Percentiles rank a stretch among this genome's conserved stretches.
These are phyloP conservation scores for Globisporangium nagaii DNA, from an alignment of 352 stramenopile species.

Conservation along the genomic window DNA sequence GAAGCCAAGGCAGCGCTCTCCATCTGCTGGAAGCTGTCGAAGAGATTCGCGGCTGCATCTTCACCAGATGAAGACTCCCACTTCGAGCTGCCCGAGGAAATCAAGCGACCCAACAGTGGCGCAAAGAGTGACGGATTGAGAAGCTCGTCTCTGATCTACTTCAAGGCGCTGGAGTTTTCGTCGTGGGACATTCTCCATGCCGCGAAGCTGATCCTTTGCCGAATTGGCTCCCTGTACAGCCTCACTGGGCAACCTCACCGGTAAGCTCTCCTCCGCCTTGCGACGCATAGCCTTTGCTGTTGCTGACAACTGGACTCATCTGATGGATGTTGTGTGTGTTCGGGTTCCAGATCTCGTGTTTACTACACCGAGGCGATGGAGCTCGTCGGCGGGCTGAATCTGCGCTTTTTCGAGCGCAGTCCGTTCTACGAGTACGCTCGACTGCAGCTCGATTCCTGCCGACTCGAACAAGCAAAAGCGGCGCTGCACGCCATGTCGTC, in stretches of 20 bases:
- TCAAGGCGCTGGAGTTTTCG: conserved; percentile 60
- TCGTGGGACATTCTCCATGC: conserved; percentile 66
- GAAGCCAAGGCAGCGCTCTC: conserved; percentile 55
- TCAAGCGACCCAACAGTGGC: conserved; percentile 9
- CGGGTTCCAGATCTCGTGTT: conserved; percentile 21
- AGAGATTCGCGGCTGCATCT: conserved; percentile 24
- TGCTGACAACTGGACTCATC: too few relatives aligned
- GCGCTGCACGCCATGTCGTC: conserved; percentile 36
- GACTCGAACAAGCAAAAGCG: conserved; percentile 37
- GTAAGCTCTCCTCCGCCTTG: conserved; percentile 14
- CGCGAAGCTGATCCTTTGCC: conserved; percentile 50
- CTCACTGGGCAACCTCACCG: conserved; percentile 43
- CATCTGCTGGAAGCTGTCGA: conserved; percentile 65
- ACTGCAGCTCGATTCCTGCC: conserved; percentile 44
- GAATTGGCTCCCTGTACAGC: conserved; percentile 53
- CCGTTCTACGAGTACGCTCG: conserved; percentile 66
- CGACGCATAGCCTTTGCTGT: background rate
- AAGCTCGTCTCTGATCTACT: conserved; percentile 34
- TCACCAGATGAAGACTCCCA: conserved; percentile 8
- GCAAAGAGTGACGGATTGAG: conserved; percentile 2
- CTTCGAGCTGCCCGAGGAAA: conserved; percentile 38
- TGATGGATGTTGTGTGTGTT: background rate
- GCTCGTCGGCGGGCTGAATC: conserved; percentile 55
- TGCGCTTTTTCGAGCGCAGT: conserved; percentile 40
- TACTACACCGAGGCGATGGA: conserved; percentile 69